These are phyloP conservation scores for Epicoccum nigrum DNA, from an alignment of 2,329 filamentous ascomycete genomes.

Conservation along the genomic window DNA sequence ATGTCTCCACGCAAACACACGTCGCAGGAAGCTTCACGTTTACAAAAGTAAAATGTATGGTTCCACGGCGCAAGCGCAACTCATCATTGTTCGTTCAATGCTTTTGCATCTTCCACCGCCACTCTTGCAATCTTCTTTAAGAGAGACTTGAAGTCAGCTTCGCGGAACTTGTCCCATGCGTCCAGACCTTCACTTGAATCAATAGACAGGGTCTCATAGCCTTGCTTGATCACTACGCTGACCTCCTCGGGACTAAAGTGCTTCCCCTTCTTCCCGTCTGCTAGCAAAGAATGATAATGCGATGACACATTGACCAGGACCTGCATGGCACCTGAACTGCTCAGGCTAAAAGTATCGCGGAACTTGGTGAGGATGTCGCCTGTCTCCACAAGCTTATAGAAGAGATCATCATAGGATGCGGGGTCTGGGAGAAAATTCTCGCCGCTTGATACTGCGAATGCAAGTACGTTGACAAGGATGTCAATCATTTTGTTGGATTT, in stretches of 20 bases:
- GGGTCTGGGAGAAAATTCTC: conserved; percentile 90
- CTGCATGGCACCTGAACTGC: conserved; percentile 68
- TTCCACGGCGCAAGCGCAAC: neutral
- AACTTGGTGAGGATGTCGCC: conserved; percentile 84
- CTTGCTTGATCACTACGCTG: conserved; percentile 89
- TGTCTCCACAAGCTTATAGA: conserved; percentile 96
- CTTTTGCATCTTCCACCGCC: conserved; percentile 73
- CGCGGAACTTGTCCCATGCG: conserved; percentile 83
- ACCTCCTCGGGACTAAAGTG: conserved; percentile 84
- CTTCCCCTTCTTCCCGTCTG: conserved; percentile 64
- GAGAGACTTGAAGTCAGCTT: conserved; percentile 81
- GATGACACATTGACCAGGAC: conserved; percentile 81
- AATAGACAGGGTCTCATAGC: conserved; percentile 93
- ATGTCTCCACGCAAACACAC: too few species aligned
- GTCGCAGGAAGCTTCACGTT: too few species aligned
- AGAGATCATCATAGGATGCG: conserved; percentile 90
- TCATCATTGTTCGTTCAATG: conserved; percentile 47
- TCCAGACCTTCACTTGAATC: conserved; percentile 86
- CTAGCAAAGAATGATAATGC: conserved; percentile 86
- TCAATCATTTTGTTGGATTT: conserved; percentile 77
- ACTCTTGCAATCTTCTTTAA: conserved; percentile 86
- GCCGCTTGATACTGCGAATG: conserved; percentile 81
- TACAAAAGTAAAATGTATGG: too few species aligned
- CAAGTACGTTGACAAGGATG: conserved; percentile 80
- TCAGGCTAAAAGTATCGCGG: conserved; percentile 71